Evolutionary conservation across 352 stramenopile genomes (phyloP).

Genomic region (Pythium oligandrum): DNA sequence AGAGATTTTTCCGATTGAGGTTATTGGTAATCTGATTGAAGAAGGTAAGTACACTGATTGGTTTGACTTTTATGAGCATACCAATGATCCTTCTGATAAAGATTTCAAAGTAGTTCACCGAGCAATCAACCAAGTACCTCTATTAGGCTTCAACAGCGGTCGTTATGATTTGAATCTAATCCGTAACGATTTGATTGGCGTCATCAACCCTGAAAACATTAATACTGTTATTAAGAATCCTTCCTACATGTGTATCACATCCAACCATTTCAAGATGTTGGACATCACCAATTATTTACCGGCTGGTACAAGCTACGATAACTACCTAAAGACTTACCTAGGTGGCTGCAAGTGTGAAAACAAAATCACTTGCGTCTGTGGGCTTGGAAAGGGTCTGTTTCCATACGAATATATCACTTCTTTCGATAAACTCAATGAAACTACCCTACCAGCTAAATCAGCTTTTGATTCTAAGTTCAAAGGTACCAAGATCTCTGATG

Average conservation of each 20-base stretch:
- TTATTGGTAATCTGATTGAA: too few relatives aligned
- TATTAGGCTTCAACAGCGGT: slow-evolving; percentile 6
- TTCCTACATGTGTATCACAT: slow-evolving; percentile 21
- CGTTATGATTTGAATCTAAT: slow-evolving; percentile 19
- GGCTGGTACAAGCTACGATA: slow-evolving; percentile 20
- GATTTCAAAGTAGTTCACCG: background rate
- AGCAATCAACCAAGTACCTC: background rate
- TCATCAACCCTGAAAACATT: background rate
- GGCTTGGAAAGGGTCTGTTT: slow-evolving; percentile 17
- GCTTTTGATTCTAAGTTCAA: slow-evolving; percentile 15
- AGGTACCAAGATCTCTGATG: slow-evolving; percentile 10
- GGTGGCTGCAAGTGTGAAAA: slow-evolving; percentile 23
- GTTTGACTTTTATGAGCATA: too few relatives aligned
- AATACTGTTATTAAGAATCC: slow-evolving; percentile 16
- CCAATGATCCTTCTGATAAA: too few relatives aligned
- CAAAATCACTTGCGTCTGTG: slow-evolving; percentile 22
- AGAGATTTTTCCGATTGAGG: too few relatives aligned
- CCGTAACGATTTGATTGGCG: slow-evolving; percentile 16
- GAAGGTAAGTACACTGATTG: too few relatives aligned
- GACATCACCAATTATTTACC: slow-evolving; percentile 25
- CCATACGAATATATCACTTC: slow-evolving; percentile 25
- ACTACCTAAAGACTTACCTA: slow-evolving; percentile 20
- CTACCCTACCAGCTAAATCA: slow-evolving; percentile 12
- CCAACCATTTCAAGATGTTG: slow-evolving; percentile 19
- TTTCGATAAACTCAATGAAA: slow-evolving; percentile 19